phyloP scores from a whole-genome alignment of 148 eudicot species.

The Pharnaceum exiguum region DNA sequence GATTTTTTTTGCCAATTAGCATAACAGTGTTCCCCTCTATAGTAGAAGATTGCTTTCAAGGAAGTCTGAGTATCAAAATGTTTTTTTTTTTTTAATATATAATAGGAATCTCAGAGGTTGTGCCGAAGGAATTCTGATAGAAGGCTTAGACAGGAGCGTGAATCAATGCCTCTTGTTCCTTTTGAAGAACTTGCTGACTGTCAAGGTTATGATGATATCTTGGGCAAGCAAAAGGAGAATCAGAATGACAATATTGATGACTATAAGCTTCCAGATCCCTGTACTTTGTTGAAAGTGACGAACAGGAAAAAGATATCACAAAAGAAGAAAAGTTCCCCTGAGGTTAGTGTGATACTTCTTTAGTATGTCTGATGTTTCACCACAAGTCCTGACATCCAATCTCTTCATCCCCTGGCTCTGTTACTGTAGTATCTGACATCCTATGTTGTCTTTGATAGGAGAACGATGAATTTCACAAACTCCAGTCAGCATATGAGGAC shows the following conservation, averaged over 20 bases:
- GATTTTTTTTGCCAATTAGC: too few relatives aligned
- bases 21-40: neutral
- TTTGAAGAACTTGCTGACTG: constrained; percentile 69
- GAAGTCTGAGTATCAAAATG: neutral
- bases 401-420: constrained; percentile 6
- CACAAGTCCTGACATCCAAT: neutral
- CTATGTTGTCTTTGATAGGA: constrained; percentile 41
- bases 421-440: constrained; percentile 17
- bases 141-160: constrained; percentile 36
- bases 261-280: constrained; percentile 62
- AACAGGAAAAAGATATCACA: constrained; percentile 61
- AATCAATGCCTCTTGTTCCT: constrained; percentile 65
- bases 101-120: constrained; percentile 39
- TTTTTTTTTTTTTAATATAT: too few relatives aligned
- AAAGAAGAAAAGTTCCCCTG: constrained; percentile 46
- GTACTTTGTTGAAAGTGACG: constrained; percentile 71
- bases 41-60: neutral
- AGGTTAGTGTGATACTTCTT: constrained; percentile 31
- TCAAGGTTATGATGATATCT: constrained; percentile 21
- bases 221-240: constrained; percentile 32
- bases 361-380: constrained; percentile 22
- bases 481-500: constrained; percentile 67
- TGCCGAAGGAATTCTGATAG: constrained; percentile 38
- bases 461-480: constrained; percentile 42
- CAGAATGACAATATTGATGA: constrained; percentile 25